These are phyloP conservation scores for Lentinula raphanica DNA, from an alignment of 768 basidiomycete genomes.

Conservation along the genomic window DNA sequence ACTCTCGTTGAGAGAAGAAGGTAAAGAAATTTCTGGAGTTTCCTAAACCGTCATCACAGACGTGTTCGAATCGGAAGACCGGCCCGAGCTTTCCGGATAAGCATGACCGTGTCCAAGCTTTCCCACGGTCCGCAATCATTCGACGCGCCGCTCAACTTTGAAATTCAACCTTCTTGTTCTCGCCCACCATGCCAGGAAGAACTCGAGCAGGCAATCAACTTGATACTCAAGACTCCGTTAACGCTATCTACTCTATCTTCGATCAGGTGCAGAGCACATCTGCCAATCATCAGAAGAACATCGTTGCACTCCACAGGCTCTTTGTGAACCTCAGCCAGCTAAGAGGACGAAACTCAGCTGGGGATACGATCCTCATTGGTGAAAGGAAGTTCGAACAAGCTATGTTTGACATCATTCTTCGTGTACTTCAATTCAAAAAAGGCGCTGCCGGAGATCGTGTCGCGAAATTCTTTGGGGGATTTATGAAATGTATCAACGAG, in stretches of 20 bases:
- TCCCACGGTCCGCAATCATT: background rate
- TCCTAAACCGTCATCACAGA: background rate
- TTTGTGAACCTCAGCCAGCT: conserved; percentile 58
- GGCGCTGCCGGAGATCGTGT: conserved; percentile 66
- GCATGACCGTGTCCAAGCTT: background rate
- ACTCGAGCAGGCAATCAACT: conserved; percentile 6
- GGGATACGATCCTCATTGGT: conserved; percentile 54
- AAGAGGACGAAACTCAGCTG: conserved; percentile 45
- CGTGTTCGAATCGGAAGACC: background rate
- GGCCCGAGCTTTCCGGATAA: background rate
- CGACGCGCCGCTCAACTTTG: background rate
- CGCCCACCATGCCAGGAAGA: background rate
- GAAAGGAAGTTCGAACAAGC: conserved; percentile 71
- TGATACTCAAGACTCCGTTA: conserved; percentile 11
- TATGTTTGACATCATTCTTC: conserved; percentile 55
- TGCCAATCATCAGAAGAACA: conserved; percentile 88
- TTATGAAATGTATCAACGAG: conserved; percentile 69
- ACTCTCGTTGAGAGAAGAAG: background rate
- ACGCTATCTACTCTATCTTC: conserved; percentile 59
- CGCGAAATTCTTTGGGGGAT: conserved; percentile 78
- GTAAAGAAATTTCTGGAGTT: background rate
- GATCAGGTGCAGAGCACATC: conserved; percentile 69
- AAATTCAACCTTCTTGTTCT: too few relatives aligned
- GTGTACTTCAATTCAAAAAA: conserved; percentile 78
- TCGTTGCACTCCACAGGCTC: conserved; percentile 75